Evolutionary conservation across 228 moss, liverwort and hornwort genomes (phyloP), one percentile per base, ranked within the genome.

Genomic region (Sphagnum fallax): DNA sequence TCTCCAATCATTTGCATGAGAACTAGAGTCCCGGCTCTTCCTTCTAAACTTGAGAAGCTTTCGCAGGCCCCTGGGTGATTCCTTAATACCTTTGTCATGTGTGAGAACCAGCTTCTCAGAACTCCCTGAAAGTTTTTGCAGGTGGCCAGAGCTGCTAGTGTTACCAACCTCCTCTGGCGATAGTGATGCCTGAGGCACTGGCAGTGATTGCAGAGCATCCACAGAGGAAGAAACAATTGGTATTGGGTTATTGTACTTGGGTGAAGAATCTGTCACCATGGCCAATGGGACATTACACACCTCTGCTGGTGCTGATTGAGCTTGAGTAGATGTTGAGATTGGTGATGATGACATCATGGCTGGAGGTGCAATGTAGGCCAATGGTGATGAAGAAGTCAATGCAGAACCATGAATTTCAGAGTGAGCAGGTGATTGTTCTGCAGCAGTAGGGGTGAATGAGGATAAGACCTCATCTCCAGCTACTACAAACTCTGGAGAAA

Each of bases 11-110:
- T 77, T 88, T 51, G 79, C 77, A 10, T 70, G 75, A 6, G 87
- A 84, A 0, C 80, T 77, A 16, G 82, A 49, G 16, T 79, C 79
- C 72, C 84, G 76, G 32, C 32, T 32, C 9, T 81, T 84, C 74
- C 81, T 65, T 4, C 87, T 84, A 51, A 88, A 88, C 71, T 84
- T 88, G 11, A 88, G 67, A 0, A 97, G 88, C 62, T 91, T 80
- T 74, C 93, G 93, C 76, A 97, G 84, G 16, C 97, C 97, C 63
- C 88, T 85, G 4, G 93, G 88, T 6, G 88, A 78, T 62, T 97
- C 97, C 79, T 93, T 97, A 61, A 81, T 73, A 70, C 32, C 2
- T 32, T 32, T 32, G 32, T 77, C 52, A 10, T 85, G 78, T 32
- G 90, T 88, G 16, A 73, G 69, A 60, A 49, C 60, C 6, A 70